Evolutionary conservation across 75 land plant species (phyloP), one percentile per base, ranked within the genome.

Genomic region (Picea sitchensis): DNA sequence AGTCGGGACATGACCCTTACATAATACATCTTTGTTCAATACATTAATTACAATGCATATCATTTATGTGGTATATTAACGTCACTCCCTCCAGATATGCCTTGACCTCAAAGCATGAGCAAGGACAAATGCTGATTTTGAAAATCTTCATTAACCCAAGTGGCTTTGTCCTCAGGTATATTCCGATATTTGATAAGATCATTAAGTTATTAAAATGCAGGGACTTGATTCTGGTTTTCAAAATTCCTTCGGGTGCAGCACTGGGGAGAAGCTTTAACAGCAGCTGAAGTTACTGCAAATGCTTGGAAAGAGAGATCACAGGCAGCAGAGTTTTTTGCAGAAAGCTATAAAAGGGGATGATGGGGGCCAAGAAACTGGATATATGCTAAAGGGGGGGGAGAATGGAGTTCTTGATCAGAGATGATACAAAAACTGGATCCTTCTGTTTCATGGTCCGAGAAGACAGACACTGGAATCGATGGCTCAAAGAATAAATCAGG

Each of bases 381-480:
- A 71, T 80, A 56, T 81, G 4, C 67, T 81, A 30, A 81, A 77
- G 60, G 89, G 86, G 56, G 93, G 93, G 89, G 4, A 79, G 91
- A 41, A 83, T 89, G 79, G 83, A 81, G 77, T 73, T 87, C 60
- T 76, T 91, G 74, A 83, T 84, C 59, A 88, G 84, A 31, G 82
- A 81, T 62, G 89, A 87, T 80, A 82, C 90, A 30, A 69, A 58
- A 89, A 82, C n/a, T 80, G 82, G 87, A 91, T 89, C 77, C 78
- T 91, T 26, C 87, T 87, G 12, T 84, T 82, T 64, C 84, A 87
- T 83, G 93, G 93, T 41, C 91, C 93, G 14, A 81, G 93, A 61
- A 84, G 87, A 76, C 88, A 91, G 58, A 85, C 80, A 44, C 91
- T 88, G 68, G 88, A 88, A 21, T 91, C 87, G 91, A 88, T 86